phyloP scores from a whole-genome alignment of 169 alveolate species.

The Plasmodium yoelii region DNA sequence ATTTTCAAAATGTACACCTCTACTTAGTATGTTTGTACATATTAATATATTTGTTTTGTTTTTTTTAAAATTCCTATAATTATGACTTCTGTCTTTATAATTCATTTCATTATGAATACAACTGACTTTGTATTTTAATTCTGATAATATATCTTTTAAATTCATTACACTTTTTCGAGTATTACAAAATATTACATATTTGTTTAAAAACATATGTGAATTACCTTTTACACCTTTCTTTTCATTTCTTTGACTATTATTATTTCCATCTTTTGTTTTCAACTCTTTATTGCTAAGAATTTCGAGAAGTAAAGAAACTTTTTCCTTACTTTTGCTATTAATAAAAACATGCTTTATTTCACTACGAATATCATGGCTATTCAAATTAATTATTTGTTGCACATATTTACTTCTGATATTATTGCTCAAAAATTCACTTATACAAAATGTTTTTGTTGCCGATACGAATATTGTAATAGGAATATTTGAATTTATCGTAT shows the following conservation, averaged over 20 bases:
- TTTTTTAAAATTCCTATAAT: conserved; percentile 62
- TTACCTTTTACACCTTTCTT: no score
- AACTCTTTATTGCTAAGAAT: conserved; percentile 21
- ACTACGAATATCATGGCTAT: conserved; percentile 44
- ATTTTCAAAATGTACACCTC: conserved; percentile 68
- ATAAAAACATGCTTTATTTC: conserved; percentile 67
- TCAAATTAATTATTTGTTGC: conserved; percentile 63
- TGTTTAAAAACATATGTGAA: neutral
- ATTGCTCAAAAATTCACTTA: conserved; percentile 61
- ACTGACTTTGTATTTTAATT: conserved; percentile 63
- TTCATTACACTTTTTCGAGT: conserved; percentile 72
- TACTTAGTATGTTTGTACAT: conserved; percentile 73
- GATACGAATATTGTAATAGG: conserved; percentile 73
- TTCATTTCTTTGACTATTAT: neutral
- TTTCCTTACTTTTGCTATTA: conserved; percentile 76
- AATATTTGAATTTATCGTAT: conserved; percentile 51
- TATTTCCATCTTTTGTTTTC: neutral
- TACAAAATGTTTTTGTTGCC: conserved; percentile 66
- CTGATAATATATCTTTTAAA: conserved; percentile 24
- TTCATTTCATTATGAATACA: conserved; percentile 73
- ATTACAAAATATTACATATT: conserved; percentile 73
- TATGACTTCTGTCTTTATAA: conserved; percentile 53
- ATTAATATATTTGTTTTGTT: conserved; percentile 42
- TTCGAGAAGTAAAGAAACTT: conserved; percentile 55
- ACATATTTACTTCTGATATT: conserved; percentile 67